phyloP scores from a whole-genome alignment of 306 rosid species.

The Castanea crenata region DNA sequence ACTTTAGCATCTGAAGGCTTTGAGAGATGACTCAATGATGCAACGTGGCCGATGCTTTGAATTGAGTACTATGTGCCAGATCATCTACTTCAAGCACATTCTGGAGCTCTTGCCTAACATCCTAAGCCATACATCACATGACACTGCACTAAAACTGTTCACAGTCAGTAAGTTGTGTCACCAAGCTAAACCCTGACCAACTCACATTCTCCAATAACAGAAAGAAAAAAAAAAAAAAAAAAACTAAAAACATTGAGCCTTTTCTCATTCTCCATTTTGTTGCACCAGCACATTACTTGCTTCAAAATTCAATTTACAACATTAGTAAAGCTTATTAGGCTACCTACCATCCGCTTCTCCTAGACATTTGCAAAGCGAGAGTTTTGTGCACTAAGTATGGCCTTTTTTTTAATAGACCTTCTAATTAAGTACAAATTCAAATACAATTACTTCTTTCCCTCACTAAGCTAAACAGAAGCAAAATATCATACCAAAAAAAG shows the following conservation, averaged over 20 bases:
- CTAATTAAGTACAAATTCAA: not conserved
- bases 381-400: too few relatives aligned
- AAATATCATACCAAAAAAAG: not conserved
- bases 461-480: not conserved
- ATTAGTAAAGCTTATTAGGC: too few relatives aligned
- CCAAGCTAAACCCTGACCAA: constrained; percentile 12
- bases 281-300: not conserved
- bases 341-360: too few relatives aligned
- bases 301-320: too few relatives aligned
- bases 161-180: constrained; percentile 19
- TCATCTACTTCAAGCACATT: constrained; percentile 70
- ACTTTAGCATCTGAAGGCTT: constrained; percentile 56
- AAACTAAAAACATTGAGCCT: not conserved
- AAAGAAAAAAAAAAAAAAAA: not conserved
- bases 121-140: constrained; percentile 68
- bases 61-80: constrained; percentile 47
- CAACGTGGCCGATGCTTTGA: constrained; percentile 79
- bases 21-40: constrained; percentile 74
- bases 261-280: not conserved
- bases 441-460: not conserved
- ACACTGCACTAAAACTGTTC: constrained; percentile 62
- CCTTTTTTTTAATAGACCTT: not conserved
- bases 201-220: not conserved
- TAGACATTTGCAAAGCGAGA: too few relatives aligned
- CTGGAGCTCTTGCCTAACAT: constrained; percentile 59